Evolutionary conservation across 2,329 filamentous ascomycete species (phyloP).

Genomic region (Penicillium sp.): DNA sequence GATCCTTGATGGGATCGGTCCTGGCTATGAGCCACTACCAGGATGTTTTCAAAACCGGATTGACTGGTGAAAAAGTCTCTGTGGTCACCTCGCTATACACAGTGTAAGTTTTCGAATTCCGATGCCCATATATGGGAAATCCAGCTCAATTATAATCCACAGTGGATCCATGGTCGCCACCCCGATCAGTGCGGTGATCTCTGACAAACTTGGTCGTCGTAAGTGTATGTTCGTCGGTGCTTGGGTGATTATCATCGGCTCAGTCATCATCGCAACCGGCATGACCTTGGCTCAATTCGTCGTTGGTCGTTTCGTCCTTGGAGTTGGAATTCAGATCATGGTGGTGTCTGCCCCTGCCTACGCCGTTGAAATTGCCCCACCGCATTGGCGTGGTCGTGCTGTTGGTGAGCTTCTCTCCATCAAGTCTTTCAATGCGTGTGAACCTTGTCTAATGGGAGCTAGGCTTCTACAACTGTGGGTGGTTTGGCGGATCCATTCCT

Average conservation of each 20-base stretch:
- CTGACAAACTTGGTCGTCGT: constrained; percentile 48
- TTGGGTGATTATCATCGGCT: constrained; percentile 48
- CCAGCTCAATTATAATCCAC: neutral
- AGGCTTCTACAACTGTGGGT: constrained; percentile 55
- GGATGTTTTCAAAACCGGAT: constrained; percentile 42
- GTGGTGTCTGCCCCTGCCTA: constrained; percentile 52
- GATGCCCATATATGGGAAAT: neutral
- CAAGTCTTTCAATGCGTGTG: neutral
- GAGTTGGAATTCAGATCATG: constrained; percentile 51
- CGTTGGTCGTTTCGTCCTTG: constrained; percentile 51
- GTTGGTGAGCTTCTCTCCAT: constrained; percentile 33
- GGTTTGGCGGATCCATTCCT: constrained; percentile 54
- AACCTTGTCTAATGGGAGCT: neutral
- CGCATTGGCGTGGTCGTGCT: constrained; percentile 54
- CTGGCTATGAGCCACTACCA: constrained; percentile 36
- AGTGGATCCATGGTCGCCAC: constrained; percentile 43
- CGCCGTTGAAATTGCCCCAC: constrained; percentile 50
- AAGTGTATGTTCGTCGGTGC: constrained; percentile 49
- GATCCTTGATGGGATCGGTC: constrained; percentile 33
- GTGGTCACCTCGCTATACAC: constrained; percentile 49
- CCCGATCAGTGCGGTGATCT: constrained; percentile 46
- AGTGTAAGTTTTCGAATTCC: constrained; percentile 38
- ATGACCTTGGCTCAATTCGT: constrained; percentile 42
- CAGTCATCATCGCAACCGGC: constrained; percentile 45
- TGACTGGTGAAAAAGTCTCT: constrained; percentile 42